Conservation (phyloP, 108 stramenopile species). For the Skeletonema marinoi region DNA sequence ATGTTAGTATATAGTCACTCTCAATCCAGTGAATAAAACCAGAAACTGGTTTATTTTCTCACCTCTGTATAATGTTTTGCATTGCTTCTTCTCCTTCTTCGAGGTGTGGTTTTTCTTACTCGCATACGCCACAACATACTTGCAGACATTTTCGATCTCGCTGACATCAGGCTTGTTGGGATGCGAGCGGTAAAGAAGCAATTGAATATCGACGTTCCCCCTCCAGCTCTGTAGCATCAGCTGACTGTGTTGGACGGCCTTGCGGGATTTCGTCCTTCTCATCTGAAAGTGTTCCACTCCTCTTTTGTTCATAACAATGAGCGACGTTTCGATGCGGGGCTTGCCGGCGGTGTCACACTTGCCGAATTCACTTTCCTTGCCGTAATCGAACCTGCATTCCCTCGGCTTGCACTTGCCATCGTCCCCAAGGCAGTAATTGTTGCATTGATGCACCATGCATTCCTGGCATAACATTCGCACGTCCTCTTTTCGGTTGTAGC, state of each 20-base stretch:
- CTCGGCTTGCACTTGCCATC: no score
- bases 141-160: not conserved
- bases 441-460: no score
- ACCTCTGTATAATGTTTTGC: not conserved
- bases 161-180: not conserved
- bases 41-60: not conserved
- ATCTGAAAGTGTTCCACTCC: not conserved
- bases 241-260: conserved; percentile 4
- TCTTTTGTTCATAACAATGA: not conserved
- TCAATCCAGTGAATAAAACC: no score
- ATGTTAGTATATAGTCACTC: no score
- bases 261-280: not conserved
- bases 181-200: not conserved
- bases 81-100: not conserved
- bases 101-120: not conserved
- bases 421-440: no score
- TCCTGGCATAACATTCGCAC: no score
- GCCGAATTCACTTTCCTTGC: not conserved
- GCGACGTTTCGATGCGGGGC: not conserved
- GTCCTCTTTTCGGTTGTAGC: no score
- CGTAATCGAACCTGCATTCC: not conserved
- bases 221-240: not conserved
- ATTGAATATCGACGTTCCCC: conserved; percentile 1
- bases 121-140: not conserved
- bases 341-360: not conserved